Evolutionary conservation across 1,284 basidiomycete species (phyloP), one percentile per base, ranked within the genome.

Genomic region (Volvariella surrecta): DNA sequence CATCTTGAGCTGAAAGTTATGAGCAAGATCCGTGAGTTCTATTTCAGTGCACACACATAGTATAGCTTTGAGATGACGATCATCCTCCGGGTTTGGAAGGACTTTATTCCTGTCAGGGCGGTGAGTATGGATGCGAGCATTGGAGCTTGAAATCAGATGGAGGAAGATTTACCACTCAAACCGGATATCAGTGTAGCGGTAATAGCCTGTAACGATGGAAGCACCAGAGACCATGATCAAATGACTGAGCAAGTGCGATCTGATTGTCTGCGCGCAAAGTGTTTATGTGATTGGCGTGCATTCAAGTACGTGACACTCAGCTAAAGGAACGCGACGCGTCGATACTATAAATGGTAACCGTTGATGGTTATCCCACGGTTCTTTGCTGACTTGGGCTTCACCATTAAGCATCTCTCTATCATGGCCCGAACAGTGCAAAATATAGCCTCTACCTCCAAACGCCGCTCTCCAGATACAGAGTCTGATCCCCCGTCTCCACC

Each of bases 121-220:
- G 13, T 35, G 13, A 7, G 16, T n/a, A 40, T 9, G 9, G 32
- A 19, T 39, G 18, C 55, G 37, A 39, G 43, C 24, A 42, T 18
- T 13, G 24, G 37, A 15, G 19, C 18, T 30, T 17, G 30, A n/a
- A n/a, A n/a, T n/a, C n/a, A n/a, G n/a, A n/a, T 39, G 32, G 32
- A 34, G 24, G 6, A 37, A 16, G 4, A 42, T 17, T 49, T 50
- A 80, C 82, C 83, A 86, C 57, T 85, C 63, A 48, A 78, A 87
- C 71, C 76, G 81, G 40, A 89, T 81, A 58, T 89, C 85, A 0
- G 83, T 85, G 57, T 80, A 88, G 39, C 85, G 67, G 57, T 88
- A 89, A 55, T 82, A 89, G 2, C 86, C 86, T 49, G 72, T 76
- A 37, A 80, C 58, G 2, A 75, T 65, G 11, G 68, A 61, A 22